Evolutionary conservation across 1,284 basidiomycete species (phyloP).

Genomic region (Sporisorium iseilematis-ciliati): DNA sequence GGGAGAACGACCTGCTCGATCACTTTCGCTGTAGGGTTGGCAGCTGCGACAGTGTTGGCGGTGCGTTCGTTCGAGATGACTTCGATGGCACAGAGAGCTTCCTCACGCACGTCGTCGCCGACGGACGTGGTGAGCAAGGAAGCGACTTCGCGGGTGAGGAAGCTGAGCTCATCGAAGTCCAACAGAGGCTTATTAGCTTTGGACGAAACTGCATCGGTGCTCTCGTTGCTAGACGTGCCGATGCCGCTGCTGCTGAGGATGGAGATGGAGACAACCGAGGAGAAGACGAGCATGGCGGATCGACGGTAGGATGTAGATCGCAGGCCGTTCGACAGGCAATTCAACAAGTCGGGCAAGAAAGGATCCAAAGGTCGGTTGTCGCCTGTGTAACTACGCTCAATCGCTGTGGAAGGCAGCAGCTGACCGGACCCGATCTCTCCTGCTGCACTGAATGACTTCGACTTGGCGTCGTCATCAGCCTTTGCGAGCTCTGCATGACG

Average conservation of each 20-base stretch:
- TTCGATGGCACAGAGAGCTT: conserved; percentile 38
- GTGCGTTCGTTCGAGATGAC: conserved; percentile 75
- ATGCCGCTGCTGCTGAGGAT: conserved; percentile 32
- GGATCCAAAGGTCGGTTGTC: conserved; percentile 60
- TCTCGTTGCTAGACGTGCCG: background rate
- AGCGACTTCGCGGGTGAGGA: conserved; percentile 81
- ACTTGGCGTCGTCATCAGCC: conserved; percentile 12
- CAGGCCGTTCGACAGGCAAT: conserved; percentile 57
- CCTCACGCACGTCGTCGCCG: conserved; percentile 73
- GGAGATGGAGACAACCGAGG: conserved; percentile 51
- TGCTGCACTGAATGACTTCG: background rate
- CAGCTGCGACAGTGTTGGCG: conserved; percentile 79
- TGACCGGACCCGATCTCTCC: conserved; percentile 33
- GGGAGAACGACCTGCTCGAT: conserved; percentile 75
- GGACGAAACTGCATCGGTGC: background rate
- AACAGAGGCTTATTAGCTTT: conserved; percentile 72
- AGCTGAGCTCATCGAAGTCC: conserved; percentile 80
- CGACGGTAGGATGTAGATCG: conserved; percentile 46
- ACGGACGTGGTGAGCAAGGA: conserved; percentile 77
- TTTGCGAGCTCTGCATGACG: conserved; percentile 24
- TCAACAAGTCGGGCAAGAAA: conserved; percentile 55
- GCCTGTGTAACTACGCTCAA: conserved; percentile 42
- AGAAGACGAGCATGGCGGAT: conserved; percentile 58
- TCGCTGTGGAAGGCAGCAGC: conserved; percentile 25
- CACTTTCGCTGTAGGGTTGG: conserved; percentile 76